Evolutionary conservation across 192 early-diverging fungal genomes (phyloP), one percentile per base, ranked within the genome.

Genomic region (Neocallimastix lanati): DNA sequence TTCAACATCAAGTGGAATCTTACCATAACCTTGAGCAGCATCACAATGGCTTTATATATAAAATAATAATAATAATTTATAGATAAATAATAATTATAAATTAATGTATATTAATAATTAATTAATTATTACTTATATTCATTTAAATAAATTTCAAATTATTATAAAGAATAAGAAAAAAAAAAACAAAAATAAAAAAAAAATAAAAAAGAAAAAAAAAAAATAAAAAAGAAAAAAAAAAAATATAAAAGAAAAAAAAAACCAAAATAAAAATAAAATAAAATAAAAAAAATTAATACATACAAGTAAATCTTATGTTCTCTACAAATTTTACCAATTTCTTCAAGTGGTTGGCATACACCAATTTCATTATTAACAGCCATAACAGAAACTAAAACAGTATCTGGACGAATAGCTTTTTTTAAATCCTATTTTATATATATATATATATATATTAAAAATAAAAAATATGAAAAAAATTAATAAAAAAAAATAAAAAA

Each of bases 341-440:
- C 95, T 40, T 84, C 90, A 79, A 98, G 84, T 28, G 96, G 95
- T 85, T 98, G 97, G 76, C 95, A 91, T 21, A 98, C 96, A 78
- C 97, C 97, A 83, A 98, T 98, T 85, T 98, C 97, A 85, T 98
- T 98, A 83, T 98, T 98, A 29, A 98, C 96, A 12, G 95, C 88
- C 97, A 98, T 98, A 82, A 97, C 91, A 11, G 95, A 96, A 28
- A 96, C 94, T 78, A 98, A 83, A 13, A 90, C 88, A 18, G 97
- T 98, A 36, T 96, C 94, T 7, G 94, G 94, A 6, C 94, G 91
- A 77, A 97, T 94, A 12, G 95, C 92, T 40, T 88, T 88, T 83
- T 93, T 91, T 29, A 98, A 85, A 4, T 88, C 85, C 79, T 86
- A 78, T 30, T 27, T 29, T 29, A 29, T 77, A 36, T 18, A 27